These are phyloP conservation scores for Naegleria gruberi DNA, from an alignment of 208 protist genomes.

Conservation along the genomic window DNA sequence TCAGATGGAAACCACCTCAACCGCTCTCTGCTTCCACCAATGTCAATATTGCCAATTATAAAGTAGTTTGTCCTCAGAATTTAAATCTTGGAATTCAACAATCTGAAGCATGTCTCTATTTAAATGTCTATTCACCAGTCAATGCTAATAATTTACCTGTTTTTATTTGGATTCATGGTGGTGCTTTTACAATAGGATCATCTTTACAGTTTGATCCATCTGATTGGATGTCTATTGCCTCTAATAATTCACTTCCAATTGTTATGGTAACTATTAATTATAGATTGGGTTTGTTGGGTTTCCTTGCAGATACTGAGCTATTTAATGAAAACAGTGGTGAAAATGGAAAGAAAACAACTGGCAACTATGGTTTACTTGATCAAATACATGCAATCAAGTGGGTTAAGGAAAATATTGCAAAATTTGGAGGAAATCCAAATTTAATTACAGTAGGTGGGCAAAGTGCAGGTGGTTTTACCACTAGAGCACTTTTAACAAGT, in stretches of 20 bases:
- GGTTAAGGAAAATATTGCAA: constrained; percentile 52
- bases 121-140: constrained; percentile 34
- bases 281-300: background rate
- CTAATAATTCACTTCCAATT: too few relatives aligned
- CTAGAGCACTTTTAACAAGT: background rate
- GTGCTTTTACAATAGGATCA: constrained; percentile 21
- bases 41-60: background rate
- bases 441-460: constrained; percentile 50
- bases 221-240: background rate
- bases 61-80: background rate
- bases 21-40: background rate
- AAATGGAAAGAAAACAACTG: background rate
- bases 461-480: constrained; percentile 38
- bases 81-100: background rate
- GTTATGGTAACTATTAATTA: background rate
- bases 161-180: constrained; percentile 38
- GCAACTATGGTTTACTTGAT: constrained; percentile 43
- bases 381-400: constrained; percentile 50
- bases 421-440: constrained; percentile 52
- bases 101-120: constrained; percentile 38
- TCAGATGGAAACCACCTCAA: background rate
- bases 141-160: constrained; percentile 19
- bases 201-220: background rate
- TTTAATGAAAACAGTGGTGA: background rate
- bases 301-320: background rate